Evolutionary conservation across 257 asterid genomes (phyloP).

Genomic region (Paraleonurus japonicus): DNA sequence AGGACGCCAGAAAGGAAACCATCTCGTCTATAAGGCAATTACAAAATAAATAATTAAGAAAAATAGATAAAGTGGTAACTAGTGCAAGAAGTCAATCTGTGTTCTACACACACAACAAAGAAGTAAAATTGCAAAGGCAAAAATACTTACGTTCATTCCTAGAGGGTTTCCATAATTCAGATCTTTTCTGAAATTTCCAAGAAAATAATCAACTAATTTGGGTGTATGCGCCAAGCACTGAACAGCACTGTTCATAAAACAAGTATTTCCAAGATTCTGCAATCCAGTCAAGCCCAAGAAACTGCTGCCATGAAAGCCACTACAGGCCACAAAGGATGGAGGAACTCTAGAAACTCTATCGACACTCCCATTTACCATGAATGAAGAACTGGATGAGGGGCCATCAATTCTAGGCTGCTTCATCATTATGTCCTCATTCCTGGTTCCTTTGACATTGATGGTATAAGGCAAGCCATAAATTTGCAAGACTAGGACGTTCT

Average conservation of each 20-base stretch:
- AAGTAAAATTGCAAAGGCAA: neutral
- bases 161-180: constrained; percentile 63
- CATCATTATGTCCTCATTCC: constrained; percentile 34
- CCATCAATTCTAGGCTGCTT: constrained; percentile 32
- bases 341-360: constrained; percentile 30
- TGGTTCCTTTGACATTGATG: constrained; percentile 39
- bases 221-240: constrained; percentile 57
- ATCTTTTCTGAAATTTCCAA: constrained; percentile 61
- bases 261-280: constrained; percentile 52
- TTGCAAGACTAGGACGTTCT: constrained; percentile 54
- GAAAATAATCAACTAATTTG: constrained; percentile 71
- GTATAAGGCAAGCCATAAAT: constrained; percentile 47
- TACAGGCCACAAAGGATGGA: constrained; percentile 25
- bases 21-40: neutral
- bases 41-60: neutral
- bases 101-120: neutral
- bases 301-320: constrained; percentile 29
- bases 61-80: neutral
- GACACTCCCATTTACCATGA: constrained; percentile 40
- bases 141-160: constrained; percentile 57
- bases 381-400: constrained; percentile 38
- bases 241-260: constrained; percentile 53
- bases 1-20: neutral
- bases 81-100: constrained; percentile 8
- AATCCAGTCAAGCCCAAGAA: constrained; percentile 61